Percentiles rank a stretch among this genome's conserved stretches.
Conservation (phyloP, 2,329 filamentous ascomycete genomes). For the Emmonsia crescens region DNA sequence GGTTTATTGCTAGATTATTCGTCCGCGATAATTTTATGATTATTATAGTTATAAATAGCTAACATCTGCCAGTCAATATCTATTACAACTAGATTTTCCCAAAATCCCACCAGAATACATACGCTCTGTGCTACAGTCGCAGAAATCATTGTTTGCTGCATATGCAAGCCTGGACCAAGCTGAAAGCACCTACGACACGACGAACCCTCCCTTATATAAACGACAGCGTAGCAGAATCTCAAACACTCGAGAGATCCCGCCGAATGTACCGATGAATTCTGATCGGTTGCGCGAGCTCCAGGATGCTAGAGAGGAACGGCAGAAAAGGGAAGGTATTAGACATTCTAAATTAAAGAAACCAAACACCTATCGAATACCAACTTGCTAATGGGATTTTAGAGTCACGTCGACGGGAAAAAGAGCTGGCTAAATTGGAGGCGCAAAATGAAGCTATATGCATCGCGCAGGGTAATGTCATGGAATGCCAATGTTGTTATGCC, state of each 20-base stretch:
- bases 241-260: not conserved
- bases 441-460: constrained; percentile 29
- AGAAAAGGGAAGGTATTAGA: not conserved
- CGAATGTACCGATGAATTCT: not conserved
- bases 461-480: constrained; percentile 44
- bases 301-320: not conserved
- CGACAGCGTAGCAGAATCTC: not conserved
- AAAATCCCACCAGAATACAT: not conserved
- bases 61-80: constrained; percentile 16
- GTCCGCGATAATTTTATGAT: not conserved
- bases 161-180: constrained; percentile 19
- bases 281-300: not conserved
- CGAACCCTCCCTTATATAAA: constrained; percentile 6
- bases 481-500: constrained; percentile 65
- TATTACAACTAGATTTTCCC: constrained; percentile 14
- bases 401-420: constrained; percentile 13
- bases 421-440: constrained; percentile 21
- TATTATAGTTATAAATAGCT: not conserved
- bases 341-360: not conserved
- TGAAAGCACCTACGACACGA: constrained; percentile 13
- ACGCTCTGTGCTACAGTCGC: not conserved
- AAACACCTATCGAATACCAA: constrained; percentile 16
- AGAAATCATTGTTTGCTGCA: constrained; percentile 17
- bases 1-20: not conserved
- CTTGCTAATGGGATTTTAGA: constrained; percentile 12